Conservation (phyloP, 768 basidiomycete genomes). For the Collybiopsis luxurians region DNA sequence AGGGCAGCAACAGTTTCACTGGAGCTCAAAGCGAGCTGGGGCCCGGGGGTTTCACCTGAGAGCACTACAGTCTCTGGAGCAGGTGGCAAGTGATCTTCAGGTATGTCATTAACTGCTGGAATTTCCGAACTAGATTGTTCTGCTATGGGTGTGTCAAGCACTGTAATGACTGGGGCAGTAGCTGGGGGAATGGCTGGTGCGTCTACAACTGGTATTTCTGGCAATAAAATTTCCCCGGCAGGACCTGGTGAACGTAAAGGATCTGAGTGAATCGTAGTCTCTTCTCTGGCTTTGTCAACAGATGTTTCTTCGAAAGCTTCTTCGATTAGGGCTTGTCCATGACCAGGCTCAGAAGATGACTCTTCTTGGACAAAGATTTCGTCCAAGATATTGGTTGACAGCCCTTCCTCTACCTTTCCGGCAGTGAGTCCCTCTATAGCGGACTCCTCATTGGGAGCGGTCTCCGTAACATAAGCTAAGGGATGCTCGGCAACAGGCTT, state of each 20-base stretch:
- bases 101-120: not conserved
- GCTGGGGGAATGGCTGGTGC: not conserved
- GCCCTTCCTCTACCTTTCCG: too few relatives aligned
- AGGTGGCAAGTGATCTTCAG: not conserved
- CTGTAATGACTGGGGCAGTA: not conserved
- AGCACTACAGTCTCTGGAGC: not conserved
- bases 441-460: too few relatives aligned
- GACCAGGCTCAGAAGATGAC: too few relatives aligned
- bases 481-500: not conserved
- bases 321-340: not conserved
- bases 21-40: not conserved
- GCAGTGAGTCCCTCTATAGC: too few relatives aligned
- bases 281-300: not conserved
- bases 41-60: conserved; percentile 1
- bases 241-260: not conserved
- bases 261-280: not conserved
- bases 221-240: not conserved
- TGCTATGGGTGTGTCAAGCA: not conserved
- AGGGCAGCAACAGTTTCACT: not conserved
- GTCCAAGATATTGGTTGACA: too few relatives aligned
- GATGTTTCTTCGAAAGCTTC: not conserved
- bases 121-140: not conserved
- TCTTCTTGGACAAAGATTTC: too few relatives aligned
- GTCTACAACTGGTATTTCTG: not conserved
- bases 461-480: too few relatives aligned